Percentiles rank a stretch among this genome's conserved stretches.
These are phyloP conservation scores for Metschnikowia continentalis DNA, from an alignment of 805 yeast species.

Conservation along the genomic window DNA sequence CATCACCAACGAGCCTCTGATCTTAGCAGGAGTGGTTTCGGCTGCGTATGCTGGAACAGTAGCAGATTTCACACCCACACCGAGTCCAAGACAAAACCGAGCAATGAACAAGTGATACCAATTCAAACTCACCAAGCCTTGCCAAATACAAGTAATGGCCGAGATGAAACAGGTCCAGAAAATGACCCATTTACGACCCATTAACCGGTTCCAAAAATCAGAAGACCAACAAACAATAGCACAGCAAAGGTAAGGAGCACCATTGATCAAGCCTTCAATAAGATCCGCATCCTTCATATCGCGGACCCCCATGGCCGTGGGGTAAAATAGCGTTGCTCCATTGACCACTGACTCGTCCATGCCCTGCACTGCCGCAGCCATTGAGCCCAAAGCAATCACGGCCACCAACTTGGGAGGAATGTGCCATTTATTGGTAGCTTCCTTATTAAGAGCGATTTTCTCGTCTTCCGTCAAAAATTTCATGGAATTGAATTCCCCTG, in stretches of 20 bases:
- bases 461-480: conserved; percentile 44
- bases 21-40: conserved; percentile 35
- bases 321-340: conserved; percentile 63
- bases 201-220: conserved; percentile 44
- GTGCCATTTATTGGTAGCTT: conserved; percentile 40
- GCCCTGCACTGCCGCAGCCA: conserved; percentile 72
- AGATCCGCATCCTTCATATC: conserved; percentile 44
- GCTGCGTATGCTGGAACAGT: conserved; percentile 57
- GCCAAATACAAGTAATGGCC: conserved; percentile 63
- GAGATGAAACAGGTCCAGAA: conserved; percentile 59
- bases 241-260: conserved; percentile 63
- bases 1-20: conserved; percentile 66
- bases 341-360: conserved; percentile 71
- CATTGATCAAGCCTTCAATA: conserved; percentile 57
- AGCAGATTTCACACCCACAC: conserved; percentile 64
- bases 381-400: conserved; percentile 55
- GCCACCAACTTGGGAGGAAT: conserved; percentile 47
- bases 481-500: conserved; percentile 57
- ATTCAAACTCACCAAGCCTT: conserved; percentile 51
- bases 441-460: conserved; percentile 44
- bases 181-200: conserved; percentile 60
- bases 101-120: conserved; percentile 61
- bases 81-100: conserved; percentile 56
- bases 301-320: conserved; percentile 47
- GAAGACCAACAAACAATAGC: conserved; percentile 61